These are phyloP conservation scores for Solanum sitiens DNA, from an alignment of 257 asterid genomes.

Conservation along the genomic window DNA sequence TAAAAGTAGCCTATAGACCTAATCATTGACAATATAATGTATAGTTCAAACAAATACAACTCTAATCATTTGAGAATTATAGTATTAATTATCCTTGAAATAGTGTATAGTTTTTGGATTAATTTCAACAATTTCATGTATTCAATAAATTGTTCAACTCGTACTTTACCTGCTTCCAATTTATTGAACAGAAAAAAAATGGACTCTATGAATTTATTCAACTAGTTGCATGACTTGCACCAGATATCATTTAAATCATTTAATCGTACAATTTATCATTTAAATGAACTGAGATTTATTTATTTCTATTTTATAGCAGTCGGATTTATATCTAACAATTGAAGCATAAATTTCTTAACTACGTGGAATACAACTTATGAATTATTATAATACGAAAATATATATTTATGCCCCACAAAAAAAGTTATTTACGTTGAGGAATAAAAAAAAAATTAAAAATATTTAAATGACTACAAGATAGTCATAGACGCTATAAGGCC, in stretches of 20 bases:
- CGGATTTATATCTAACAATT: no score
- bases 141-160: background rate
- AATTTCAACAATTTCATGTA: background rate
- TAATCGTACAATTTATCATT: no score
- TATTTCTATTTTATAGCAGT: background rate
- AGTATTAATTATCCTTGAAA: background rate
- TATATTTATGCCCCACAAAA: background rate
- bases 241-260: background rate
- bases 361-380: background rate
- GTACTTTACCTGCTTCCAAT: background rate
- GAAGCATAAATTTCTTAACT: no score
- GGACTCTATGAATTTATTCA: background rate
- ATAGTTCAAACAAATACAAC: background rate
- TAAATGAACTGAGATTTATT: no score
- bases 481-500: background rate
- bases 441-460: fast-evolving
- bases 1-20: background rate
- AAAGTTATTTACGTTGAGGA: no score
- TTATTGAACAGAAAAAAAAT: background rate
- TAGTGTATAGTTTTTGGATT: background rate
- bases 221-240: background rate
- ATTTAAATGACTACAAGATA: background rate
- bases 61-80: background rate
- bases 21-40: background rate
- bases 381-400: no score